These are phyloP conservation scores for Cyclotella cryptica DNA, from an alignment of 108 stramenopile species.

Conservation along the genomic window DNA sequence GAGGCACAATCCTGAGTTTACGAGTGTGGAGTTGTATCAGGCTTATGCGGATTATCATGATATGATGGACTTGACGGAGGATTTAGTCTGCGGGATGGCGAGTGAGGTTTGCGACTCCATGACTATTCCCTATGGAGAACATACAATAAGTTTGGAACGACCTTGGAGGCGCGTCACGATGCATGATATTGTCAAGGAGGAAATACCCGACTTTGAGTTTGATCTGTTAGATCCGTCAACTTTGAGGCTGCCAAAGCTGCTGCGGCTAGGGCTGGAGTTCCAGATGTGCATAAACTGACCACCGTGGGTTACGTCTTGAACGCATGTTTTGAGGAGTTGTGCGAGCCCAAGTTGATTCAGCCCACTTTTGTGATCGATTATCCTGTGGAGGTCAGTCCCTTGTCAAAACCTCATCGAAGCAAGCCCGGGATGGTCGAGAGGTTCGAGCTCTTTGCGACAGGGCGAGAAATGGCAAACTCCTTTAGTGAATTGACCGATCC, in stretches of 20 bases:
- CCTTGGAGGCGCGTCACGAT: constrained; percentile 97
- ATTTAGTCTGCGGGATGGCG: constrained; percentile 84
- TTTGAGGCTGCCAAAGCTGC: constrained; percentile 77
- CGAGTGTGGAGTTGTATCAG: constrained; percentile 97
- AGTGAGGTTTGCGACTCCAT: constrained; percentile 77
- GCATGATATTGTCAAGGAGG: constrained; percentile 95
- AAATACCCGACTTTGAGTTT: constrained; percentile 91
- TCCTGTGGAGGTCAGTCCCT: constrained; percentile 96
- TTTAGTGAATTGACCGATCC: constrained; percentile 99
- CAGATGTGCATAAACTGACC: constrained; percentile 64
- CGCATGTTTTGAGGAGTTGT: constrained; percentile 95
- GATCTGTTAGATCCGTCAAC: constrained; percentile 71
- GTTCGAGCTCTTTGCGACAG: constrained; percentile 97
- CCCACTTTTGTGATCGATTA: constrained; percentile 99
- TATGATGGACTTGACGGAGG: constrained; percentile 97
- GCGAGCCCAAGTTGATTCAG: constrained; percentile 94
- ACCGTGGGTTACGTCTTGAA: constrained; percentile 94
- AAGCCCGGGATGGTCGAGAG: constrained; percentile 94
- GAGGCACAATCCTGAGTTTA: constrained; percentile 99
- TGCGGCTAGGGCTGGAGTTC: constrained; percentile 75
- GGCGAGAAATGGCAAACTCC: constrained; percentile 96
- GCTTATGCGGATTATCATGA: constrained; percentile 97
- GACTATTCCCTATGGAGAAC: constrained; percentile 84
- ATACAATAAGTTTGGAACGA: constrained; percentile 82
- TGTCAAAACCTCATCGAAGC: constrained; percentile 96